Evolutionary conservation across 768 basidiomycete genomes (phyloP).

Genomic region (Dacryopinax spathularia): DNA sequence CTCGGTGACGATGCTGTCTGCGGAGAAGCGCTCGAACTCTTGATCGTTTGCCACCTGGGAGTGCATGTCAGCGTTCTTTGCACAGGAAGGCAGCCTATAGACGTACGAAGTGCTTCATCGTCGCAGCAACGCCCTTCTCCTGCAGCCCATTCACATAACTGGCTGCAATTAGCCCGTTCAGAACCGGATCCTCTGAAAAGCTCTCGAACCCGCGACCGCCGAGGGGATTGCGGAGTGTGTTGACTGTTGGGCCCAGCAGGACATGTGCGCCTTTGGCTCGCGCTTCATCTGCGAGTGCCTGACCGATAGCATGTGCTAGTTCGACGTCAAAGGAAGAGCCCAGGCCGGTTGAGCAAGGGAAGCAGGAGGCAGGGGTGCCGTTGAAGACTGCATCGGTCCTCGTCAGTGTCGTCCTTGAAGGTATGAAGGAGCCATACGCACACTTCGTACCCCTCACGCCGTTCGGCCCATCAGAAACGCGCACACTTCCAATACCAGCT

Average conservation of each 20-base stretch:
- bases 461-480: slow-evolving; percentile 5
- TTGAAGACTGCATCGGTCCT: slow-evolving; percentile 33
- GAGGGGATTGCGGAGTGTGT: slow-evolving; percentile 22
- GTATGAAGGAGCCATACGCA: background rate
- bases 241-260: slow-evolving; percentile 21
- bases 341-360: slow-evolving; percentile 43
- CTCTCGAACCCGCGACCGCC: slow-evolving; percentile 25
- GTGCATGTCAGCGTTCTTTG: background rate
- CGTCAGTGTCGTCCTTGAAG: background rate
- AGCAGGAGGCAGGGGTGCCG: slow-evolving; percentile 41
- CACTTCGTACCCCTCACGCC: slow-evolving; percentile 3
- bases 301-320: slow-evolving; percentile 34
- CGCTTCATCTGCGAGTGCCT: slow-evolving; percentile 40
- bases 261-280: slow-evolving; percentile 32
- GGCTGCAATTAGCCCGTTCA: slow-evolving; percentile 14
- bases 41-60: slow-evolving; percentile 14
- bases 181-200: slow-evolving; percentile 15
- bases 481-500: background rate
- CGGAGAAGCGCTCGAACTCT: slow-evolving; percentile 14
- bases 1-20: slow-evolving; percentile 17
- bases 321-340: slow-evolving; percentile 43
- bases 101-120: slow-evolving; percentile 22
- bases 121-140: slow-evolving; percentile 15
- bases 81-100: background rate
- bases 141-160: slow-evolving; percentile 20